Evolutionary conservation across 192 early-diverging fungal species (phyloP), one percentile per base, ranked within the genome.

Genomic region (Pilaira anomala): DNA sequence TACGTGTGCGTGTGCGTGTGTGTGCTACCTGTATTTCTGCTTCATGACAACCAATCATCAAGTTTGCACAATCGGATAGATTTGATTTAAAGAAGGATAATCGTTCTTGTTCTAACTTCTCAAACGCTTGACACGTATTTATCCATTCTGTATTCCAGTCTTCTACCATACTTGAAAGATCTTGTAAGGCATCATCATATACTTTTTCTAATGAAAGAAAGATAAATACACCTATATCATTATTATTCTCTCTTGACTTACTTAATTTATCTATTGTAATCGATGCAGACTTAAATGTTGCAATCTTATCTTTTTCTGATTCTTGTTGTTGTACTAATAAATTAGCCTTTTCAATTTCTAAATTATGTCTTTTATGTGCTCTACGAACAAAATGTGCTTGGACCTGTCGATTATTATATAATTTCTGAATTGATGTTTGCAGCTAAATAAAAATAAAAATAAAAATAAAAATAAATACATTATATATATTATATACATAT

Each of bases 101-200:
- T 8, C 62, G 25, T 21, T 63, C 62, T 42, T 41, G 28, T 26
- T 63, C 62, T n/a, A 63, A 40, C 9, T 52, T 28, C 25, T 63
- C 48, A 41, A 63, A 48, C 6, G n/a, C 61, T 26, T 52, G 28
- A 42, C 61, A 63, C 2, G 33, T 33, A 7, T 40, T 36, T 25
- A 18, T 8, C 61, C 61, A 63, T 26, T 52, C 61, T 39, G 7
- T 52, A 52, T 63, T 63, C 50, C 50, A 63, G 16, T 63, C 48
- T 24, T 52, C 29, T 5, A 52, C 36, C 21, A 51, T 51, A 14
- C 7, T 25, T 39, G 26, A n/a, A 41, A 63, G 49, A 30, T 52
- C 24, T 3, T 29, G 13, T 21, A 63, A 29, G 4, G 62, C 46
- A 1, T 63, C 62, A 36, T 63, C 62, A n/a, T 63, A 49, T 18